Percentiles rank a stretch among this genome's conserved stretches.
Evolutionary conservation across 179 eudicot species (phyloP).

Genomic region (Spergularia azorica): DNA sequence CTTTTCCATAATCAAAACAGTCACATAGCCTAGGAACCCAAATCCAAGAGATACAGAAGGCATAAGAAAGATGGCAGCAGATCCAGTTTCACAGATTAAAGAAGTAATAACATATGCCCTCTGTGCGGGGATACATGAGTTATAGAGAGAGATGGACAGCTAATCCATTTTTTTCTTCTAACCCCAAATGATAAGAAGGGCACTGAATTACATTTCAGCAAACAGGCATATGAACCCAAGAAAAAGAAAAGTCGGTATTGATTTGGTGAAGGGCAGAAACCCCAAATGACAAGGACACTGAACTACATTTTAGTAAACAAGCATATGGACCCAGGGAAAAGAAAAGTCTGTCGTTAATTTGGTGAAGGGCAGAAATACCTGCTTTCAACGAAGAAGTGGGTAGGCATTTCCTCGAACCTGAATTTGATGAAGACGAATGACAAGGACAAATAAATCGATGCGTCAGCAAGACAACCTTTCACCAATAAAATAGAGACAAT

Average conservation of each 20-base stretch:
- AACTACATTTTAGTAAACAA: not conserved
- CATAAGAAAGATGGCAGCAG: no score
- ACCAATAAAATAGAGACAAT: not conserved
- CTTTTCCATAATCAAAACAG: no score
- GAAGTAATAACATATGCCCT: no score
- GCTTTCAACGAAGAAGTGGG: constrained; percentile 92
- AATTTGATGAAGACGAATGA: constrained; percentile 25
- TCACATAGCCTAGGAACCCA: no score
- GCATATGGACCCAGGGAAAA: constrained; percentile 4
- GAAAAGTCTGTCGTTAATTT: not conserved
- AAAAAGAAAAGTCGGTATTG: not conserved
- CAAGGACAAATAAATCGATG: constrained; percentile 1
- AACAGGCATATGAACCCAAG: constrained; percentile 5
- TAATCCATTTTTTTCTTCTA: no score
- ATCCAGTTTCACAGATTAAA: no score
- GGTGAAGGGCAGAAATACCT: constrained; percentile 46
- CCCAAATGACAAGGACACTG: not conserved
- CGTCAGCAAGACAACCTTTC: not conserved
- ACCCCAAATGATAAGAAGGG: not conserved
- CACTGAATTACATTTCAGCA: not conserved
- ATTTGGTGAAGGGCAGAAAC: not conserved
- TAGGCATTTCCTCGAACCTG: constrained; percentile 99
- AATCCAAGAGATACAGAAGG: no score
- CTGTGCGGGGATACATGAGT: no score
- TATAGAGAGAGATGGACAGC: no score